Base-by-base conservation (phyloP, 2,329 filamentous ascomycete species). In the Myrmaecium sp. region DNA sequence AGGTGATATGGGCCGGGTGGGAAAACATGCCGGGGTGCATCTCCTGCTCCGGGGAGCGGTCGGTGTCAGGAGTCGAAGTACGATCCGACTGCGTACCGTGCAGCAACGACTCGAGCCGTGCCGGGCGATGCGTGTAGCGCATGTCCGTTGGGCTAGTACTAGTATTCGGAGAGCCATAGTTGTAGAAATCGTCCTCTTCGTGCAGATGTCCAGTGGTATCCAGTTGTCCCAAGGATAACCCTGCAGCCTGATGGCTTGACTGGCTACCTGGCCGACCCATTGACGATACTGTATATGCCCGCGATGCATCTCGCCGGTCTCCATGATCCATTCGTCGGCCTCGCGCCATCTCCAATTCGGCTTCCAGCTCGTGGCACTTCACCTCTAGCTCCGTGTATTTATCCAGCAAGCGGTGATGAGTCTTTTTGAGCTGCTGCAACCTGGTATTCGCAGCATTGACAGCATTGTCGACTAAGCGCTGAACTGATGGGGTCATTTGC, bases 331-430 rank as follows among this genome's bases (percentile, higher is more conserved):
- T n/a, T n/a, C n/a, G 15, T 13, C 28, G 31, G 8, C 26, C 29
- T 26, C 21, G 25, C 22, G 27, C 28, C n/a, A 26, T 24, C 8
- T 19, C 21, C 8, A 27, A 15, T 30, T 50, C 44, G 9, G 38
- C 46, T 26, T 55, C 44, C 17, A 57, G 37, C 14, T 59, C 51
- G 21, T 52, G 48, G 19, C 49, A 54, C 22, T 52, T 52, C 37
- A 59, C 49, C 27, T 63, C 53, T 2, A 69, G 47, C 17, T 64
- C 59, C 1, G 58, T 62, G 35, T 62, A 60, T 24, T 58, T 54
- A 23, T 60, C 52, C 6, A 64, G 44, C 4, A 70, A 45, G 16
- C 56, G 53, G 14, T 56, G 56, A 36, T 69, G 58, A 3, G 60
- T 55, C 37, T 62, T 65, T 36, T 65, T 61, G 18, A 67, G 40